phyloP scores from a whole-genome alignment of 805 yeast genomes.

The Naumovozyma baii region DNA sequence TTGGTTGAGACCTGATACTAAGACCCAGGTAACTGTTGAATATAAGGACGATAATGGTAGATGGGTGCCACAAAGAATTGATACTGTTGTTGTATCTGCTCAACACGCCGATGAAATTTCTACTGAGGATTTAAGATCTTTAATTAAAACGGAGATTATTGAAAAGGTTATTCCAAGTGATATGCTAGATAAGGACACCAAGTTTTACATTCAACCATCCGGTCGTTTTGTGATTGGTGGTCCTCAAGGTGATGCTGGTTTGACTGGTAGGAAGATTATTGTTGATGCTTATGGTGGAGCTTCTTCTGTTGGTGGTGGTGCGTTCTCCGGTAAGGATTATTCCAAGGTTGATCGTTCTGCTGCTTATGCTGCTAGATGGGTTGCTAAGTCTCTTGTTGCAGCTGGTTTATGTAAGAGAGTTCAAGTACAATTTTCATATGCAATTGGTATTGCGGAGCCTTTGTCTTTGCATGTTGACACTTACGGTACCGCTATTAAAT shows the following conservation, averaged over 20 bases:
- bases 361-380: conserved; percentile 99
- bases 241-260: conserved; percentile 99
- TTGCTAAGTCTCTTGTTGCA: conserved; percentile 91
- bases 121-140: conserved; percentile 81
- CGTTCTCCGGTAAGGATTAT: conserved; percentile 99
- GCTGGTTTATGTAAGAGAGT: conserved; percentile 96
- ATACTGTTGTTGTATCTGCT: conserved; percentile 93
- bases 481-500: conserved; percentile 90
- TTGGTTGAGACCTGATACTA: conserved; percentile 99
- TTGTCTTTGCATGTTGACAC: conserved; percentile 95
- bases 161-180: conserved; percentile 88
- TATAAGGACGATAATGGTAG: conserved; percentile 92
- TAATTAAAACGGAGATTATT: conserved; percentile 69
- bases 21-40: conserved; percentile 98
- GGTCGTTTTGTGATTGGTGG: conserved; percentile 99
- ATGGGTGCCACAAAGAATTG: conserved; percentile 90
- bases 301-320: conserved; percentile 99
- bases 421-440: conserved; percentile 96
- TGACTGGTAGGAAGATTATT: conserved; percentile 98
- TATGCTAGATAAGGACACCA: conserved; percentile 87
- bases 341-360: conserved; percentile 99
- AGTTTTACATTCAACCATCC: conserved; percentile 97
- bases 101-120: conserved; percentile 96
- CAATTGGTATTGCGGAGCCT: conserved; percentile 99
- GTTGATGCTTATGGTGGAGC: conserved; percentile 99